A percentile compares a stretch with the other conserved stretches of the same genome.
phyloP scores from a whole-genome alignment of 2,329 filamentous ascomycete species.

The Rasamsonia emersonii region DNA sequence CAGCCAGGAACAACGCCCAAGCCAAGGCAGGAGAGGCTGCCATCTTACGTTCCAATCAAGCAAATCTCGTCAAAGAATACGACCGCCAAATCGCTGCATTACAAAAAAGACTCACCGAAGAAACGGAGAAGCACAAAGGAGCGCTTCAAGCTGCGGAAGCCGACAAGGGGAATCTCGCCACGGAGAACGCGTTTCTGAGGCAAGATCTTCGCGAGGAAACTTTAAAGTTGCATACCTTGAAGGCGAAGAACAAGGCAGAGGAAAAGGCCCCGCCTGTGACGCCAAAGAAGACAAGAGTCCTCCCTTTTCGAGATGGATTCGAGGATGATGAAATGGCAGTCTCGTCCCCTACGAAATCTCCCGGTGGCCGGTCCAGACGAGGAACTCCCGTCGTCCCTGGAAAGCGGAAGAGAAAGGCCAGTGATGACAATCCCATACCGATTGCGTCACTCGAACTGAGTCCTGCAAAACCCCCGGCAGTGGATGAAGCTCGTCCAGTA shows the following conservation, averaged over 20 bases:
- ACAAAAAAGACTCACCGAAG: slow-evolving; percentile 47
- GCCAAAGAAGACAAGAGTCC: slow-evolving; percentile 41
- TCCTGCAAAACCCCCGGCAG: slow-evolving; percentile 18
- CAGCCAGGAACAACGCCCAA: slow-evolving; percentile 33
- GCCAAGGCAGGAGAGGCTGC: slow-evolving; percentile 53
- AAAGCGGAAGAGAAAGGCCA: slow-evolving; percentile 48
- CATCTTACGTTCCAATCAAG: slow-evolving; percentile 51
- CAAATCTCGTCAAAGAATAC: slow-evolving; percentile 44
- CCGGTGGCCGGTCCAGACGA: slow-evolving; percentile 37
- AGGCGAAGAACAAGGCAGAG: slow-evolving; percentile 25
- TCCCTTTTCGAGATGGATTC: slow-evolving; percentile 53
- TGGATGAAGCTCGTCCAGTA: slow-evolving; percentile 17
- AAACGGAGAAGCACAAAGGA: slow-evolving; percentile 43
- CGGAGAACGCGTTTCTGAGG: slow-evolving; percentile 52
- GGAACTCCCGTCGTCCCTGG: slow-evolving; percentile 47
- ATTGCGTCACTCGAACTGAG: slow-evolving; percentile 34
- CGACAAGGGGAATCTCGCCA: slow-evolving; percentile 49
- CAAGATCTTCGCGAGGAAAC: slow-evolving; percentile 52
- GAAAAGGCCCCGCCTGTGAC: slow-evolving; percentile 38
- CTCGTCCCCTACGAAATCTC: slow-evolving; percentile 46
- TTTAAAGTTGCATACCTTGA: slow-evolving; percentile 37
- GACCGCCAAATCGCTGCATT: slow-evolving; percentile 45
- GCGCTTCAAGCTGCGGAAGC: slow-evolving; percentile 47
- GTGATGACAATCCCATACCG: slow-evolving; percentile 45
- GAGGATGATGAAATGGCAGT: slow-evolving; percentile 53